Percentiles rank a stretch among this genome's conserved stretches.
Evolutionary conservation across 2,329 filamentous ascomycete genomes (phyloP).

Genomic region (Aspergillus phoenicis): DNA sequence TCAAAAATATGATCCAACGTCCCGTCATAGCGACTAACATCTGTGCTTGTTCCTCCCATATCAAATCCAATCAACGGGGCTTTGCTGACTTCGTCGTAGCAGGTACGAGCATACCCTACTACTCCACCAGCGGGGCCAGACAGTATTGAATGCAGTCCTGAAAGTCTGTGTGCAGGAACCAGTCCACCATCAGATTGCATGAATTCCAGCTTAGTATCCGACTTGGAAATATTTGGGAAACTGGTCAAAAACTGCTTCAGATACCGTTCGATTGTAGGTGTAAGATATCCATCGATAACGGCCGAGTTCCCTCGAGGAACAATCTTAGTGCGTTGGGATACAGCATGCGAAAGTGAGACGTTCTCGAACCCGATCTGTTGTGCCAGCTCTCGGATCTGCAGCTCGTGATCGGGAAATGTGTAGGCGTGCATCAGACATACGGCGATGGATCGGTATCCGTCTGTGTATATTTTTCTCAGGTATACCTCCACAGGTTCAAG

Average conservation of each 20-base stretch:
- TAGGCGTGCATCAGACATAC: slow-evolving; percentile 93
- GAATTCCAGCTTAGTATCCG: slow-evolving; percentile 79
- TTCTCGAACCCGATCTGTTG: slow-evolving; percentile 80
- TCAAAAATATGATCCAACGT: slow-evolving; percentile 91
- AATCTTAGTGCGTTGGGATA: slow-evolving; percentile 73
- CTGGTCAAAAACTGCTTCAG: slow-evolving; percentile 71
- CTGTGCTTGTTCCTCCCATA: slow-evolving; percentile 91
- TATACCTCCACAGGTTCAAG: slow-evolving; percentile 59
- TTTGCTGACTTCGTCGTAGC: slow-evolving; percentile 65
- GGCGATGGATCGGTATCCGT: slow-evolving; percentile 77
- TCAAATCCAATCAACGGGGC: slow-evolving; percentile 85
- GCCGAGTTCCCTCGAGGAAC: slow-evolving; percentile 75
- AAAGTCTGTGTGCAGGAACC: slow-evolving; percentile 62
- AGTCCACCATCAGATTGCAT: slow-evolving; percentile 85
- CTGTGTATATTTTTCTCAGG: slow-evolving; percentile 67
- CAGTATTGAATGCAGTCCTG: slow-evolving; percentile 79
- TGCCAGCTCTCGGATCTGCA: slow-evolving; percentile 73
- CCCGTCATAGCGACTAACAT: slow-evolving; percentile 81
- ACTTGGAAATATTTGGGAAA: slow-evolving; percentile 76
- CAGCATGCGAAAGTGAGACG: slow-evolving; percentile 76
- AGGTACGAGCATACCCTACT: slow-evolving; percentile 86
- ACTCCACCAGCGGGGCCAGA: slow-evolving; percentile 92
- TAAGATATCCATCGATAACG: slow-evolving; percentile 78
- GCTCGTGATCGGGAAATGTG: slow-evolving; percentile 85
- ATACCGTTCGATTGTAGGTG: slow-evolving; percentile 76